Base-by-base conservation (phyloP, 257 asterid genomes). In the Galeopsis tetrahit region DNA sequence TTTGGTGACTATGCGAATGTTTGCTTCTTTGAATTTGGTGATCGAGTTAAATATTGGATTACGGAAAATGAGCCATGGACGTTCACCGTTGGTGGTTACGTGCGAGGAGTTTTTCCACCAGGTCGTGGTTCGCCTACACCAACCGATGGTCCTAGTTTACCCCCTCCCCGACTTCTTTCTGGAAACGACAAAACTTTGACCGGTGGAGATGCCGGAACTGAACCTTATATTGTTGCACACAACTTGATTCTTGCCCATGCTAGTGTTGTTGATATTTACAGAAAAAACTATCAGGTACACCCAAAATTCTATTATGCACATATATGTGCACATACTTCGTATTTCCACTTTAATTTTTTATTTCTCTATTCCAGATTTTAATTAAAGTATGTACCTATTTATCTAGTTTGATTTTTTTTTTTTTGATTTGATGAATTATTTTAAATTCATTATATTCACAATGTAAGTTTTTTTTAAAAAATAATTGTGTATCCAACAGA, bases 21-120 rank as follows among this genome's bases (percentile, higher is more conserved):
- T 21, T 21, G 28, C 28, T 21, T 21, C 1, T 21, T 21, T 1
- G 28, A 21, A 21, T 21, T 21, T 21, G 28, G 28, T 21, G 28
- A 21, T 55, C 76, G 82, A 9, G 85, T 83, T 15, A 83, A 81
- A 17, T 31, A 80, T 6, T 83, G 88, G 85, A 66, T 73, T 48
- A 81, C 88, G 0, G 2, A 69, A 40, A 84, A 84, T 15, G 88
- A 84, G 69, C 77, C 82, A 3, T 73, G 76, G 82, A 72, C 74
- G 1, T 76, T 73, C 32, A 63, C 79, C 0, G n/a, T 4, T 7
- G 2, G 33, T 1, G 88, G 82, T 0, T 84, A 84, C 42, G 71
- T 59, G 0, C 9, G 2, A 0, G 85, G 80, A 0, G 13, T 10
- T 2, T 69, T 77, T 6, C 84, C 86, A 0, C 86, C 83, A 0